Evolutionary conservation across 2,329 filamentous ascomycete genomes (phyloP).

Genomic region (Aspergillus sp.): DNA sequence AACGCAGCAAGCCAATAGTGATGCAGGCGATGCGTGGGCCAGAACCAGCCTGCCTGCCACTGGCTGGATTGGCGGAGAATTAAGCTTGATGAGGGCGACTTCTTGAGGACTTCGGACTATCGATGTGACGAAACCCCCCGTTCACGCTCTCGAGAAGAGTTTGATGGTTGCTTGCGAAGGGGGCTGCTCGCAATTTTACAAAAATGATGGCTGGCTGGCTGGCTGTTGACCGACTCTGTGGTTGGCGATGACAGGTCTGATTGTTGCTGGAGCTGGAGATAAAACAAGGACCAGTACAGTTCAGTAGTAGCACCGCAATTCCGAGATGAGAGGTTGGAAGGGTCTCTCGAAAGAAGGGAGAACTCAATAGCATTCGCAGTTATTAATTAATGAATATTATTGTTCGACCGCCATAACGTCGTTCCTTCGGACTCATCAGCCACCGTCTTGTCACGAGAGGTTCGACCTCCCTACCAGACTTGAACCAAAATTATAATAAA

Average conservation of each 20-base stretch:
- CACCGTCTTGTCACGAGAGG: neutral
- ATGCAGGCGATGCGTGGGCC: neutral
- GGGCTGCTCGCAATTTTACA: too few relatives aligned
- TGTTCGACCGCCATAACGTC: too few relatives aligned
- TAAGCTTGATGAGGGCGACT: neutral
- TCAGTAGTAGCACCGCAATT: neutral
- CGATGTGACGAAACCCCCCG: too few relatives aligned
- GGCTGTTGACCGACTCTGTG: too few relatives aligned
- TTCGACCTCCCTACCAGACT: neutral
- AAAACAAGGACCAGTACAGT: neutral
- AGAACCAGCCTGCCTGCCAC: neutral
- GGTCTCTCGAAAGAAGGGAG: neutral
- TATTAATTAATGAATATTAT: neutral
- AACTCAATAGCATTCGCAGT: neutral
- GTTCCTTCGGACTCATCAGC: neutral
- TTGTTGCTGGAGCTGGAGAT: neutral
- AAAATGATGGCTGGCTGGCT: too few relatives aligned
- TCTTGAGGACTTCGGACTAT: neutral
- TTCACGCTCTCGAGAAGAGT: too few relatives aligned
- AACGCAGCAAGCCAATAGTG: conserved; percentile 6
- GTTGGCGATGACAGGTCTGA: too few relatives aligned
- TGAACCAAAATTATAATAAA: too few relatives aligned
- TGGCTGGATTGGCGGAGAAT: neutral
- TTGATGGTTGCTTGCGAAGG: too few relatives aligned
- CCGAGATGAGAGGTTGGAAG: neutral